phyloP scores from a whole-genome alignment of 345 rosid genomes.

The Trapa incisa region DNA sequence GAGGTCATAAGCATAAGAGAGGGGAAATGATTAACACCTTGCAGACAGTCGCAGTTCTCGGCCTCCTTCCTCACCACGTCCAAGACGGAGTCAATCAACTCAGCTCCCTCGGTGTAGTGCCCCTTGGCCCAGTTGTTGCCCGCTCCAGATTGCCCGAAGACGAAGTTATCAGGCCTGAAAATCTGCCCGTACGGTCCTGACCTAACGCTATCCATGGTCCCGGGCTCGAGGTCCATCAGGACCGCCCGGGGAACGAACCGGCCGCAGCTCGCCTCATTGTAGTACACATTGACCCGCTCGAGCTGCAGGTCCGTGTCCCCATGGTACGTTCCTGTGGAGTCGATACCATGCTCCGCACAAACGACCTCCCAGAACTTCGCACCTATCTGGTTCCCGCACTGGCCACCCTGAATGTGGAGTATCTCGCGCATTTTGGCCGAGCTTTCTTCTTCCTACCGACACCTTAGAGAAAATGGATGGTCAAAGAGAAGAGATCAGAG shows the following conservation, averaged over 20 bases:
- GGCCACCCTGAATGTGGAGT: background rate
- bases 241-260: background rate
- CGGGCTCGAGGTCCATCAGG: constrained; percentile 1
- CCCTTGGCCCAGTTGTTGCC: no score
- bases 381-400: background rate
- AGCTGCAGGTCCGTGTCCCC: background rate
- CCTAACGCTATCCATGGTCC: background rate
- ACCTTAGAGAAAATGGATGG: no score
- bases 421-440: background rate
- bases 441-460: no score
- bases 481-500: no score
- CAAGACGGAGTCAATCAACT: no score
- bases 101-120: no score
- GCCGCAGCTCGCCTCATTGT: background rate
- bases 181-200: background rate
- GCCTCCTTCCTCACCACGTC: no score
- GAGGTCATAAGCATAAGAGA: no score
- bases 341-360: background rate
- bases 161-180: background rate
- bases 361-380: constrained; percentile 1
- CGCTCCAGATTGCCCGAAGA: background rate
- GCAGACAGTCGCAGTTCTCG: no score
- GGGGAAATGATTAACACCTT: no score
- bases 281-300: background rate
- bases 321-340: background rate